Percentiles rank a stretch among this genome's conserved stretches.
These are phyloP conservation scores for Davidsoniella virescens DNA, from an alignment of 2,329 filamentous ascomycete genomes.

Conservation along the genomic window DNA sequence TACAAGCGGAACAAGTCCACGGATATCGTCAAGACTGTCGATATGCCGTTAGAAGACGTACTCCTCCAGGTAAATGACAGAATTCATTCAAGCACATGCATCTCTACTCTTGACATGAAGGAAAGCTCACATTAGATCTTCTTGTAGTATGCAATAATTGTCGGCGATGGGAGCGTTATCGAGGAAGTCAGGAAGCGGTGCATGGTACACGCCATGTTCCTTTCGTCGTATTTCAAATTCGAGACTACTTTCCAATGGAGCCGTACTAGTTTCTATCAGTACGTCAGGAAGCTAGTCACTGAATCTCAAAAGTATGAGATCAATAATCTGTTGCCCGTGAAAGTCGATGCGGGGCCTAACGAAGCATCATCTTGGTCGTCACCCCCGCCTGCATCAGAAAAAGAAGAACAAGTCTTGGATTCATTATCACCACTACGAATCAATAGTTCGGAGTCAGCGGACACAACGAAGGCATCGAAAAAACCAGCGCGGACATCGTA, in stretches of 20 bases:
- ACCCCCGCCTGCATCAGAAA: no score
- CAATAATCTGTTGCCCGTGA: conserved; percentile 14
- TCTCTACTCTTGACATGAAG: not conserved
- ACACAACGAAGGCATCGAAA: no score
- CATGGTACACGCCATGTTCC: conserved; percentile 32
- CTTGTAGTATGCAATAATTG: conserved; percentile 30
- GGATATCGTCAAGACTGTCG: conserved; percentile 17
- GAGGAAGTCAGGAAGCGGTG: conserved; percentile 33
- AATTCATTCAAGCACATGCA: not conserved
- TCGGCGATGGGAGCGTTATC: conserved; percentile 36
- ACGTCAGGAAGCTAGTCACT: conserved; percentile 22
- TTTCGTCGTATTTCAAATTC: conserved; percentile 35
- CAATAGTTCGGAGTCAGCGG: no score
- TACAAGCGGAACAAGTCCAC: conserved; percentile 19
- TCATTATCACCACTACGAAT: no score
- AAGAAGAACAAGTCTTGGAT: no score
- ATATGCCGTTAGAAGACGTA: conserved; percentile 20
- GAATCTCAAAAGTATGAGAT: conserved; percentile 8
- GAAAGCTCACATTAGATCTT: not conserved
- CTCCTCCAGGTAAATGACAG: conserved; percentile 20
- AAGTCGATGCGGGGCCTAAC: conserved; percentile 14
- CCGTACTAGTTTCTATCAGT: conserved; percentile 31
- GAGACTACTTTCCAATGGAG: conserved; percentile 27
- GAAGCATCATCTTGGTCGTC: no score
- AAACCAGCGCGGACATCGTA: no score